Percentiles rank a stretch among this genome's conserved stretches.
Evolutionary conservation across 139 green algal species (phyloP).

Genomic region (Bryopsis sp.): DNA sequence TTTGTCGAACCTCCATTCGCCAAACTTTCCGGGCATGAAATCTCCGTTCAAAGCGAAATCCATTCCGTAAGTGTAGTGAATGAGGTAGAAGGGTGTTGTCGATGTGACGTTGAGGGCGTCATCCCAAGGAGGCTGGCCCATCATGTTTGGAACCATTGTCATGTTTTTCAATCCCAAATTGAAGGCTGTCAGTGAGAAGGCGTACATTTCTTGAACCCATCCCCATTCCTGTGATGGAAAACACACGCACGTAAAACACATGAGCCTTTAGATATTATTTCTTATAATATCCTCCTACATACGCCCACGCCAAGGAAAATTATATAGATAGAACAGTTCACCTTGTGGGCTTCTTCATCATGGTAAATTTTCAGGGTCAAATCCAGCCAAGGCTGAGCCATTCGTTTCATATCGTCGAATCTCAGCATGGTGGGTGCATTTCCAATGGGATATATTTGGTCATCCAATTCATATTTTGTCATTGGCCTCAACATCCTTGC

Average conservation of each 20-base stretch:
- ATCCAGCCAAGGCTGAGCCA: conserved; percentile 80
- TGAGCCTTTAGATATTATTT: too few relatives aligned
- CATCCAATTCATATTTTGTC: conserved; percentile 43
- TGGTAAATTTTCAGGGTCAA: conserved; percentile 82
- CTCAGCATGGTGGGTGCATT: conserved; percentile 83
- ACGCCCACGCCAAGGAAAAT: too few relatives aligned
- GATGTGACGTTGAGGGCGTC: conserved; percentile 32
- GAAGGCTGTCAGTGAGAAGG: conserved; percentile 79
- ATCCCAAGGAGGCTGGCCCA: conserved; percentile 88
- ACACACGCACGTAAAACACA: too few relatives aligned
- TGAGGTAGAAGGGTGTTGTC: conserved; percentile 65
- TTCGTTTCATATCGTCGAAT: conserved; percentile 56
- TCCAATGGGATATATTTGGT: conserved; percentile 79
- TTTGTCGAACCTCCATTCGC: conserved; percentile 94
- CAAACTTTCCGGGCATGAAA: conserved; percentile 75
- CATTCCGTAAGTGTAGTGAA: conserved; percentile 97
- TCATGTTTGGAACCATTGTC: conserved; percentile 31
- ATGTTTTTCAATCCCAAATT: too few relatives aligned
- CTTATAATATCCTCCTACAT: too few relatives aligned
- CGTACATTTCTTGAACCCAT: conserved; percentile 92
- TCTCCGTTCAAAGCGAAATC: conserved; percentile 69
- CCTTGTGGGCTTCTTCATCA: conserved; percentile 72
- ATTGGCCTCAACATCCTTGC: conserved; percentile 35
- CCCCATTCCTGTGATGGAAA: too few relatives aligned
- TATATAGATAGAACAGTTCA: too few relatives aligned